phyloP scores from a whole-genome alignment of 1,284 basidiomycete species.

The Ustilago curta region DNA sequence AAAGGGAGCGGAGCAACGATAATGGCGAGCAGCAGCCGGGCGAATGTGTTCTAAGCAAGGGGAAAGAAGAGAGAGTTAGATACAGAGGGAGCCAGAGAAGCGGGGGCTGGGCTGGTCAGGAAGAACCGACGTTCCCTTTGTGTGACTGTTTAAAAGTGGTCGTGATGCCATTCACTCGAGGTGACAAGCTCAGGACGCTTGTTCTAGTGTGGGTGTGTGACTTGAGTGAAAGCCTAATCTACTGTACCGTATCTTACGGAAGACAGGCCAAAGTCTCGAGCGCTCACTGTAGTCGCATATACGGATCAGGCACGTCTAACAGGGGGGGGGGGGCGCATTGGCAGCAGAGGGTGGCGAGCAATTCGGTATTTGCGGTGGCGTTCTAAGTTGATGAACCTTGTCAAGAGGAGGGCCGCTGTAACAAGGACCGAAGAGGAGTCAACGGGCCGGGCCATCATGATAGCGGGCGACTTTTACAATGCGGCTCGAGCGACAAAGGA shows the following conservation, averaged over 20 bases:
- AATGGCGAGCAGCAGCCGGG: constrained; percentile 18
- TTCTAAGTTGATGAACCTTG: constrained; percentile 9
- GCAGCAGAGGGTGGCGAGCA: constrained; percentile 12
- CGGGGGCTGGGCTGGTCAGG: not conserved
- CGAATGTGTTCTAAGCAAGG: constrained; percentile 12
- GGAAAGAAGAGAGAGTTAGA: constrained; percentile 3
- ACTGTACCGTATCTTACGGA: too few species aligned
- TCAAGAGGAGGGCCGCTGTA: too few species aligned
- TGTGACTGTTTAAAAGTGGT: constrained; percentile 25
- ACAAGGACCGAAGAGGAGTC: not conserved
- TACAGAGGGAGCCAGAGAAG: too few species aligned
- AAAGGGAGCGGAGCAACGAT: not conserved
- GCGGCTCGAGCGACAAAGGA: constrained; percentile 5
- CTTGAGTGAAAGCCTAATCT: constrained; percentile 4
- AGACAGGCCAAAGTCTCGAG: not conserved
- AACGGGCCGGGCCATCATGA: not conserved
- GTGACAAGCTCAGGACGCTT: constrained; percentile 1
- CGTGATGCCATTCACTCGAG: not conserved
- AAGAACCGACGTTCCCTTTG: constrained; percentile 19
- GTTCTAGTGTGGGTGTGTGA: too few species aligned
- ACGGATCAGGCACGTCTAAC: constrained; percentile 22
- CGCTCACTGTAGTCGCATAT: constrained; percentile 8
- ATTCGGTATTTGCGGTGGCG: constrained; percentile 20
- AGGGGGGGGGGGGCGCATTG: not conserved
- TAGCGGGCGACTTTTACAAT: not conserved